Evolutionary conservation across 106 monocot species (phyloP).

Genomic region (Dioscorea dumetorum): DNA sequence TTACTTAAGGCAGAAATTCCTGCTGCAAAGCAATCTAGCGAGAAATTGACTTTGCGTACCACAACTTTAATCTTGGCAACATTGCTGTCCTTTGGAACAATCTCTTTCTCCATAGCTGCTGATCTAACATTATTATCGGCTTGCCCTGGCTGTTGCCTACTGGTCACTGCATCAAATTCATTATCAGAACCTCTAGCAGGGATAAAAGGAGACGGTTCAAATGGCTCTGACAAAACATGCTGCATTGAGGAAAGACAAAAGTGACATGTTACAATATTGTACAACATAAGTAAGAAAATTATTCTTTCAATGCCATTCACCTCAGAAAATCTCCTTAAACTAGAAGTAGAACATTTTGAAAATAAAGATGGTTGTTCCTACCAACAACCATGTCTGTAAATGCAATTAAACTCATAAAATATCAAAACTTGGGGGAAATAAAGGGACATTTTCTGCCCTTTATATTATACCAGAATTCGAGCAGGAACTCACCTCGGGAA

Average conservation of each 20-base stretch:
- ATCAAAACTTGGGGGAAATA: too few species aligned
- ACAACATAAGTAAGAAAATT: too few species aligned
- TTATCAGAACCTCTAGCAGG: constrained; percentile 46
- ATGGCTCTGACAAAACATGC: constrained; percentile 61
- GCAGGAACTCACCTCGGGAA: constrained; percentile 51
- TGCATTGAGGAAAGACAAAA: constrained; percentile 22
- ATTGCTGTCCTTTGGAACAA: constrained; percentile 55
- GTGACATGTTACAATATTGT: not conserved
- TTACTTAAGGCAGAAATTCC: too few species aligned
- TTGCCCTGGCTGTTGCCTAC: constrained; percentile 34
- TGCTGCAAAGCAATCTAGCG: too few species aligned
- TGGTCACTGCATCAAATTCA: constrained; percentile 35
- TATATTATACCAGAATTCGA: too few species aligned
- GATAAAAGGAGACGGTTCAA: constrained; percentile 75
- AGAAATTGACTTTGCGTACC: constrained; percentile 33
- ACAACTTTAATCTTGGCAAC: constrained; percentile 92
- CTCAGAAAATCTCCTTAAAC: too few species aligned
- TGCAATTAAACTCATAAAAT: too few species aligned
- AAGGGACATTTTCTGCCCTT: too few species aligned
- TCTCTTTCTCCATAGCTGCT: constrained; percentile 40
- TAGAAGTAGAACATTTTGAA: too few species aligned
- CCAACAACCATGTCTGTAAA: too few species aligned
- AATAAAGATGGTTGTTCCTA: too few species aligned
- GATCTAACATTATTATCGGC: constrained; percentile 19
- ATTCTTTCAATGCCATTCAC: too few species aligned